These are phyloP conservation scores for Aspergillus heteromorphus DNA, from an alignment of 495 filamentous ascomycete genomes.

Conservation along the genomic window DNA sequence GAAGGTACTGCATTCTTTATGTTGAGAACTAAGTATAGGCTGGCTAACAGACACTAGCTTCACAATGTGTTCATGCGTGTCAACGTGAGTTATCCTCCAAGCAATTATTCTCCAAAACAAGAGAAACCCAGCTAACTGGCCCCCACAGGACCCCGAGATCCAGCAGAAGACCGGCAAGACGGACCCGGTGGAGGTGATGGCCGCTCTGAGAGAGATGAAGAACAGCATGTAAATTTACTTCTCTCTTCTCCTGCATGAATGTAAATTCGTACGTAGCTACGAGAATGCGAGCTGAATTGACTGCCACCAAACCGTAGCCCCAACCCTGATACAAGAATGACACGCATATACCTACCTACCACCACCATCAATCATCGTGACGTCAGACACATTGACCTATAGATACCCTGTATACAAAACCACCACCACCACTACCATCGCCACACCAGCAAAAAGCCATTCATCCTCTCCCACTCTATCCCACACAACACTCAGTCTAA, in stretches of 20 bases:
- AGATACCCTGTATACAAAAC: too few relatives aligned
- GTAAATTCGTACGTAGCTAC: neutral
- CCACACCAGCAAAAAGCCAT: neutral
- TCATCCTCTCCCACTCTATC: too few relatives aligned
- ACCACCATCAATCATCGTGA: too few relatives aligned
- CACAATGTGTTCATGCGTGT: slow-evolving; percentile 98
- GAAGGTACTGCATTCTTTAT: slow-evolving; percentile 54
- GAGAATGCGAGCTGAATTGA: too few relatives aligned
- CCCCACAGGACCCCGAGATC: slow-evolving; percentile 67
- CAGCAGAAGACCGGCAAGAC: slow-evolving; percentile 80
- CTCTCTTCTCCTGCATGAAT: neutral
- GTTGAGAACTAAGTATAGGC: slow-evolving; percentile 3
- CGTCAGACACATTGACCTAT: slow-evolving; percentile 8
- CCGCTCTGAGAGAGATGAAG: slow-evolving; percentile 85
- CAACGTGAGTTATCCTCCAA: slow-evolving; percentile 55
- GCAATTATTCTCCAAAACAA: too few relatives aligned
- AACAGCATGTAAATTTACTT: slow-evolving; percentile 50
- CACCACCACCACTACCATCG: neutral
- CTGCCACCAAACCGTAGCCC: too few relatives aligned
- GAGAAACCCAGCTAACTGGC: neutral
- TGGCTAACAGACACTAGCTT: too few relatives aligned
- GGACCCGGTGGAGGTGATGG: slow-evolving; percentile 83
- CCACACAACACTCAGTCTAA: neutral
- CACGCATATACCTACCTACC: too few relatives aligned
- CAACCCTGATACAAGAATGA: too few relatives aligned